Evolutionary conservation across 768 basidiomycete genomes (phyloP).

Genomic region (Macrolepiota dolichaula): DNA sequence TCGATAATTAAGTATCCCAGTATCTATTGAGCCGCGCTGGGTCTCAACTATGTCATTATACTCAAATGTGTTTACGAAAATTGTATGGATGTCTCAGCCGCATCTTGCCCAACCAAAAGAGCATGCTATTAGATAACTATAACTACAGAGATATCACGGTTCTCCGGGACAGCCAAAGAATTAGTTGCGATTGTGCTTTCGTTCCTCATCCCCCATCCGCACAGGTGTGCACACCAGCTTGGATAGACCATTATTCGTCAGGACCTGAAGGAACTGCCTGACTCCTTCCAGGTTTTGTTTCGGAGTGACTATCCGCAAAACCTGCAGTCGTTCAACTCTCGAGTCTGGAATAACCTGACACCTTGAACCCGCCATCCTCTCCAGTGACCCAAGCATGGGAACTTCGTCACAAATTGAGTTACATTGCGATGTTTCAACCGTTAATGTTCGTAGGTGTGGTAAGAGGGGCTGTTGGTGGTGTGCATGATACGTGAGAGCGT

Average conservation of each 20-base stretch:
- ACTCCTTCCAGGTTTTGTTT: neutral
- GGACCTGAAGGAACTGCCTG: neutral
- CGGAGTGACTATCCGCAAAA: neutral
- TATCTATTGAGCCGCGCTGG: neutral
- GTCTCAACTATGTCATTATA: too few relatives aligned
- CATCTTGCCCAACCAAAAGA: neutral
- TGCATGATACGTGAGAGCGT: conserved; percentile 2
- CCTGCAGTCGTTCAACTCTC: neutral
- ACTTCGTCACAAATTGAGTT: neutral
- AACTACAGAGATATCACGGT: neutral
- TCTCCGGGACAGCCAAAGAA: neutral
- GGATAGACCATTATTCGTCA: neutral
- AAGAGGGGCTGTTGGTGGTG: conserved; percentile 4
- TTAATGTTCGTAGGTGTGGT: neutral
- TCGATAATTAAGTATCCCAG: neutral
- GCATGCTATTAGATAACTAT: neutral
- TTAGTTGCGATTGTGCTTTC: neutral
- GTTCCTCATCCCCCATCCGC: neutral
- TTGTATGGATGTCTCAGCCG: too few relatives aligned
- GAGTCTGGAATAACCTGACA: neutral
- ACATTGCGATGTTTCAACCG: neutral
- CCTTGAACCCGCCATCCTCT: neutral
- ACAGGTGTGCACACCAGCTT: neutral
- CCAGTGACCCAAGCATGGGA: neutral
- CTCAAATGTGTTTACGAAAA: too few relatives aligned